These are phyloP conservation scores for Solanum piurae DNA, from an alignment of 257 asterid genomes.

Conservation along the genomic window DNA sequence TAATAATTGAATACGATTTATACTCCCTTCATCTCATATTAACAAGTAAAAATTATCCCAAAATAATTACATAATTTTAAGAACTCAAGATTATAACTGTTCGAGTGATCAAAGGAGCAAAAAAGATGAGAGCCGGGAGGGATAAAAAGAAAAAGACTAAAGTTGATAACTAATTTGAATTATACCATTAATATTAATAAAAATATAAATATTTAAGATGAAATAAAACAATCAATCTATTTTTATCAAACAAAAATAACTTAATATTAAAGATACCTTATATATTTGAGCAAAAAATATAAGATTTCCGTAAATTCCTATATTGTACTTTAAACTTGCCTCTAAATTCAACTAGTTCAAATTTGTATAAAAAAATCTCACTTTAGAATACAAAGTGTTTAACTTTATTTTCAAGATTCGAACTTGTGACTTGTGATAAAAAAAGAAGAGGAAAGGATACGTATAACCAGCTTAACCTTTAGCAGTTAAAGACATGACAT, in stretches of 20 bases:
- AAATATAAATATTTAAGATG: not conserved
- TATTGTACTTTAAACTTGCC: not conserved
- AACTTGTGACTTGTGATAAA: not conserved
- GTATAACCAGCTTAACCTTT: not conserved
- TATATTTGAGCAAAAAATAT: not conserved
- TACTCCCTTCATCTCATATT: not conserved
- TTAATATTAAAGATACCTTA: not conserved
- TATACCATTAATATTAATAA: not conserved
- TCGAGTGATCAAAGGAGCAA: no score
- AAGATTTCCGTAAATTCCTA: not conserved
- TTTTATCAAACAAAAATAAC: not conserved
- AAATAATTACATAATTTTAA: not conserved
- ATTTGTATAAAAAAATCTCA: not conserved
- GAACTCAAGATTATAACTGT: not conserved
- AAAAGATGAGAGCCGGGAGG: no score
- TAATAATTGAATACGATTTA: not conserved
- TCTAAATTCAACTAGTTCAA: not conserved
- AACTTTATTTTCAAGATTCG: not conserved
- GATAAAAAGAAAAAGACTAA: not conserved
- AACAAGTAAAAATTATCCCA: not conserved
- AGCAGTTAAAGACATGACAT: not conserved
- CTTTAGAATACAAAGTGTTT: not conserved
- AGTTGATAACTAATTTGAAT: not conserved
- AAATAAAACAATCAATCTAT: not conserved
- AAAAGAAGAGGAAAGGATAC: accelerated